Base-by-base conservation (phyloP, 208 protist species). In the Porcisia deanei region DNA sequence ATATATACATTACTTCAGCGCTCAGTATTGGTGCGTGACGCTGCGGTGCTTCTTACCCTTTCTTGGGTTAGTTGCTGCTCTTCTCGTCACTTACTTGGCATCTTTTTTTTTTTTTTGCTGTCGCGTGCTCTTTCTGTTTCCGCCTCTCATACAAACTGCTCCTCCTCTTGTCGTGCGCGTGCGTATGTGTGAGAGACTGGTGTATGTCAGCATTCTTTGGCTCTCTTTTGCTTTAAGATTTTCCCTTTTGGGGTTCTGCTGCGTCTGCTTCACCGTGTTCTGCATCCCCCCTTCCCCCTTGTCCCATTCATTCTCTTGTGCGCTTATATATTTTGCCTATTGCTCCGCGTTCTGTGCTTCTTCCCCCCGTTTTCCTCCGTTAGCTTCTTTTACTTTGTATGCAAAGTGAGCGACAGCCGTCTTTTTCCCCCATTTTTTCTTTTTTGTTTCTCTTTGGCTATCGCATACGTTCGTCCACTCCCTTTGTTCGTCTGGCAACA, bases 91-190 rank as follows among this genome's bases (percentile, higher is more conserved):
- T 30, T 30, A 30, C 30, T 30, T 30, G 30, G 30, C 0, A 30
- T 30, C 12, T 77, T 61, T 71, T 77, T 77, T 71, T 77, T 77
- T 77, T 63, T 18, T 39, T 64, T 0, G 3, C 20, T 49, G 60
- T 72, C 9, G 57, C 20, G 20, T 5, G 30, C 60, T 68, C 14
- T 68, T 43, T 22, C 25, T 63, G 52, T 61, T 34, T 66, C 22
- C 66, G 10, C 37, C n/a, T 34, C n/a, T 54, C 64, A 39, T 30
- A 30, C 30, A 30, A 30, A 30, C 30, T 0, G 30, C 30, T 30
- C 0, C 30, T 30, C 30, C 30, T 30, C 30, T 30, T 30, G 30
- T 30, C 10, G 53, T 25, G 12, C 49, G 55, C 41, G 20, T 70
- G 25, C 34, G 43, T 54, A 47, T 47, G 22, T 14, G 4, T 66